Evolutionary conservation across 768 basidiomycete genomes (phyloP).

Genomic region (Leccinellum luteum): DNA sequence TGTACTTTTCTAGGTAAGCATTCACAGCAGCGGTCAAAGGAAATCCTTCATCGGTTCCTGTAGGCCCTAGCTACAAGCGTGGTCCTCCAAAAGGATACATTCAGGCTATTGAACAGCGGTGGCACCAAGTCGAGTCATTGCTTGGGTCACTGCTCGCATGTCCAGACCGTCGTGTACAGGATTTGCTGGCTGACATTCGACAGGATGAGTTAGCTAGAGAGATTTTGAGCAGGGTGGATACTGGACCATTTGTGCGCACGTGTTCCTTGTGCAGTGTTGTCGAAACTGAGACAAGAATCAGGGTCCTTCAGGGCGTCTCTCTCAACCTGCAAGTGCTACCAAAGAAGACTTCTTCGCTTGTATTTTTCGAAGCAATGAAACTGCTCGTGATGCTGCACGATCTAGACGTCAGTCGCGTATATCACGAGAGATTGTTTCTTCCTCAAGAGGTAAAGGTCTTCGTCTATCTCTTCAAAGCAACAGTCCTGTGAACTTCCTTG

Average conservation of each 20-base stretch:
- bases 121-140: slow-evolving; percentile 92
- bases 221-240: slow-evolving; percentile 72
- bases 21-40: not conserved
- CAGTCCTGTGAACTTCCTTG: slow-evolving; percentile 1
- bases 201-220: slow-evolving; percentile 76
- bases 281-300: slow-evolving; percentile 28
- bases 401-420: slow-evolving; percentile 72
- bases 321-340: slow-evolving; percentile 58
- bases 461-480: not conserved
- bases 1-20: slow-evolving; percentile 63
- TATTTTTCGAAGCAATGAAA: slow-evolving; percentile 59
- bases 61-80: slow-evolving; percentile 78
- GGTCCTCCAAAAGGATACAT: slow-evolving; percentile 91
- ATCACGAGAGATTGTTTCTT: slow-evolving; percentile 78
- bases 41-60: not conserved
- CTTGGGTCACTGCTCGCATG: slow-evolving; percentile 79
- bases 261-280: not conserved
- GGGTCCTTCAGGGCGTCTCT: slow-evolving; percentile 68
- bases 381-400: slow-evolving; percentile 52
- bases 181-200: slow-evolving; percentile 58
- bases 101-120: slow-evolving; percentile 86
- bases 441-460: slow-evolving; percentile 47
- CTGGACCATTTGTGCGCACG: slow-evolving; percentile 69
- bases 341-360: slow-evolving; percentile 81
- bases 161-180: slow-evolving; percentile 60